Percentiles rank a stretch among this genome's conserved stretches.
Conservation (phyloP, 2,329 filamentous ascomycete genomes). For the Raffaelea arxii region DNA sequence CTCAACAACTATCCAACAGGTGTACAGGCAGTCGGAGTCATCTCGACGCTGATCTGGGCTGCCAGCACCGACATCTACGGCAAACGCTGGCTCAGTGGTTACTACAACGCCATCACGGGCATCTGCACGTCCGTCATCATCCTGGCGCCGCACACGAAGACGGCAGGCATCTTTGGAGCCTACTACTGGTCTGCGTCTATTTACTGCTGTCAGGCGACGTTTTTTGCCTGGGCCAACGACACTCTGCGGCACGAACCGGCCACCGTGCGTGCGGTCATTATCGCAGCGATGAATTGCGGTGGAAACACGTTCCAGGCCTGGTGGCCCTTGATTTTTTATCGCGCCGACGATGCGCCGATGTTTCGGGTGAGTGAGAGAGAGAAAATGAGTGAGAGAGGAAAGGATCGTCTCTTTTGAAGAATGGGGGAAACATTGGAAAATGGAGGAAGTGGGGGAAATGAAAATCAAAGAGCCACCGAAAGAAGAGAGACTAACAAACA, state of each 20-base stretch:
- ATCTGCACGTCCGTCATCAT: not conserved
- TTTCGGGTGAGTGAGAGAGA: not conserved
- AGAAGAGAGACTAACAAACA: not conserved
- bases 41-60: slow-evolving; percentile 19
- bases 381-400: not conserved
- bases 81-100: not conserved
- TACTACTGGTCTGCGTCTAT: not conserved
- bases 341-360: not conserved
- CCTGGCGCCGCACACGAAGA: not conserved
- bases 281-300: not conserved
- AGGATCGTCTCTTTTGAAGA: no score
- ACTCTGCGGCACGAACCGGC: not conserved
- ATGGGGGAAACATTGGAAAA: no score
- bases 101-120: not conserved
- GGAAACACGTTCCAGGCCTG: not conserved
- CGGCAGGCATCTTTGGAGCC: not conserved
- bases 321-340: not conserved
- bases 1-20: slow-evolving; percentile 48
- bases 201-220: not conserved
- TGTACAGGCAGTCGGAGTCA: slow-evolving; percentile 44
- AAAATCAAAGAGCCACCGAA: not conserved
- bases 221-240: not conserved
- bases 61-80: not conserved
- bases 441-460: no score
- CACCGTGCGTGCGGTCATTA: not conserved